Base-by-base conservation (phyloP, 2,329 filamentous ascomycete genomes). In the Colletotrichum sp. region DNA sequence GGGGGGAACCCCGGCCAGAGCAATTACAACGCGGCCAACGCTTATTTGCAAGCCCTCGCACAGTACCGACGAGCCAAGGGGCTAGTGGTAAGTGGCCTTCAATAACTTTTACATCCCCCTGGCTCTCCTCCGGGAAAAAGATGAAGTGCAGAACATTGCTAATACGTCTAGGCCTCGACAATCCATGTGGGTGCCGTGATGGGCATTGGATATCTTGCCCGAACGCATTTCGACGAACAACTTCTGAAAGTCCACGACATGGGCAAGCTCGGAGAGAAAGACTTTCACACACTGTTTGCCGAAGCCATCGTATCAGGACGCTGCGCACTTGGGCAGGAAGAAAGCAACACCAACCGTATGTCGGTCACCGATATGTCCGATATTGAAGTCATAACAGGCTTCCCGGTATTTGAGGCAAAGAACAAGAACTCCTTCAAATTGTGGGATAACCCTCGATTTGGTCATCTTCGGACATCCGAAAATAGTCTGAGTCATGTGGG, bases 21-120 rank as follows among this genome's bases (percentile, higher is more conserved):
- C 85, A 76, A 62, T 2, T 90, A 90, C 72, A 78, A 80, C 1
- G 85, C 86, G 0, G 87, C 84, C 5, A 89, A 89, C 76, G 72
- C 75, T 4, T 90, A 83, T 79, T 84, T 89, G 82, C 76, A 76
- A 6, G 77, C 76, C 2, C 77, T 90, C 0, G 84, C 82, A 1
- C 56, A 76, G 0, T 79, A 86, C 12, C 79, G 88, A 7, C 73
- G 83, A 0, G 4, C 58, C 3, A 62, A 62, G n/a, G 58, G 58
- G 76, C 74, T 4, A 80, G 83, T 5, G 86, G 87, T 0, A 71
- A 86, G 3, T 62, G 10, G 3, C 58, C 30, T 36, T 21, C 28
- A 9, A 32, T 18, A 18, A 36, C 12, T 21, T 0, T 62, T 5
- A 28, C 16, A 14, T 13, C n/a, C 24, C 10, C 6, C 14, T 34